These are phyloP conservation scores for Teratosphaeria nubilosa DNA, from an alignment of 2,329 filamentous ascomycete genomes.

Conservation along the genomic window DNA sequence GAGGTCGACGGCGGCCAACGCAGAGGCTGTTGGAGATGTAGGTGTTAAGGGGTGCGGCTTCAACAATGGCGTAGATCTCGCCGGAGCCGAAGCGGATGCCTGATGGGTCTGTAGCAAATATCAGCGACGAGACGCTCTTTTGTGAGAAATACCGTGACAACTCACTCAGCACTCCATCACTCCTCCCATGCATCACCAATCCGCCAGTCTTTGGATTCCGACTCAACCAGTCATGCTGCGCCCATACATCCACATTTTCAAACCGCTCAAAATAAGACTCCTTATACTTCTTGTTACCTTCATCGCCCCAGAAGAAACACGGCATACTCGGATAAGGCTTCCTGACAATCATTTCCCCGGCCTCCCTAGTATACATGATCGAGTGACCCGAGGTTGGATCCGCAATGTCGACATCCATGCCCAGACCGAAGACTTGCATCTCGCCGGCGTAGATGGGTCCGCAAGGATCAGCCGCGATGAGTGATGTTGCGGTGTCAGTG, in stretches of 20 bases:
- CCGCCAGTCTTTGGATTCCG: slow-evolving; percentile 33
- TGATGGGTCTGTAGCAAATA: slow-evolving; percentile 27
- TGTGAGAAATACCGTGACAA: no score
- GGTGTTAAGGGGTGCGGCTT: slow-evolving; percentile 29
- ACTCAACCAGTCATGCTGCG: slow-evolving; percentile 39
- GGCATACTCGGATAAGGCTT: slow-evolving; percentile 37
- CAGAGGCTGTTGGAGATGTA: slow-evolving; percentile 30
- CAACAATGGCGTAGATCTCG: slow-evolving; percentile 41
- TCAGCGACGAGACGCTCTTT: background rate
- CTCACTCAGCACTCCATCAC: slow-evolving; percentile 36
- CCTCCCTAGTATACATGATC: slow-evolving; percentile 25
- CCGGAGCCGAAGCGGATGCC: slow-evolving; percentile 39
- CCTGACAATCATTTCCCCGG: slow-evolving; percentile 38
- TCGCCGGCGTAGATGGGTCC: slow-evolving; percentile 36
- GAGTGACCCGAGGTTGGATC: slow-evolving; percentile 29
- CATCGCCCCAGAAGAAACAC: slow-evolving; percentile 36
- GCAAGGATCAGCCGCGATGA: slow-evolving; percentile 34
- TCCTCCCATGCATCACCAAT: slow-evolving; percentile 34
- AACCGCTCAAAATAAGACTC: slow-evolving; percentile 38
- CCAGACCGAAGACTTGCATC: slow-evolving; percentile 33
- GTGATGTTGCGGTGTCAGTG: slow-evolving; percentile 38
- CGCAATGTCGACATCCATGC: slow-evolving; percentile 38
- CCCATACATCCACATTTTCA: slow-evolving; percentile 30
- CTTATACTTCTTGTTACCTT: slow-evolving; percentile 31
- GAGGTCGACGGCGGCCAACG: slow-evolving; percentile 27